Evolutionary conservation across 805 yeast species (phyloP).

Genomic region (Yamadazyma endophytica): DNA sequence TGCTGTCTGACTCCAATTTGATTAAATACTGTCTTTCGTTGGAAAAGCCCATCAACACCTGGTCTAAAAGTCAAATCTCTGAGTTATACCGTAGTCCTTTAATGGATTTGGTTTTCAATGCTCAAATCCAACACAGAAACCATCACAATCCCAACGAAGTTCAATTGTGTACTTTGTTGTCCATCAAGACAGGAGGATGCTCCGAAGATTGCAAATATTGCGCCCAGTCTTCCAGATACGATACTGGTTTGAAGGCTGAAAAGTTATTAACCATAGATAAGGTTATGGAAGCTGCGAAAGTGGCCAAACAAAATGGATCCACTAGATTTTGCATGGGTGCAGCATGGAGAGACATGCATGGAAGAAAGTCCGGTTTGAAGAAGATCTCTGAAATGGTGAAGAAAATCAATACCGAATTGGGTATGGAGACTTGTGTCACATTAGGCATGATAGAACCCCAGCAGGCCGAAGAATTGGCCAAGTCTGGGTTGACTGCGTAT

Average conservation of each 20-base stretch:
- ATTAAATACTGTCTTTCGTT: constrained; percentile 3
- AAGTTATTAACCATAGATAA: constrained; percentile 56
- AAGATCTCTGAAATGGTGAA: constrained; percentile 63
- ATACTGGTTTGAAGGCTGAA: constrained; percentile 70
- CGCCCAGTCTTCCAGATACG: constrained; percentile 66
- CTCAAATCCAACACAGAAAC: constrained; percentile 63
- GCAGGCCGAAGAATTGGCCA: constrained; percentile 57
- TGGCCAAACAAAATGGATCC: constrained; percentile 66
- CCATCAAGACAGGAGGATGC: constrained; percentile 78
- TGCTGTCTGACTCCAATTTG: neutral
- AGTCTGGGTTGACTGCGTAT: constrained; percentile 77
- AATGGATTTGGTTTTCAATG: constrained; percentile 52
- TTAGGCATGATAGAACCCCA: constrained; percentile 69
- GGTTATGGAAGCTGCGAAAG: constrained; percentile 60
- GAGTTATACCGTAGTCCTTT: constrained; percentile 65
- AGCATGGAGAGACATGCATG: constrained; percentile 84
- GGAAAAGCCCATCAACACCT: constrained; percentile 25
- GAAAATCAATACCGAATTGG: constrained; percentile 53
- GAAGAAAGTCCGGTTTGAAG: constrained; percentile 64
- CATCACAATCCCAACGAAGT: constrained; percentile 67
- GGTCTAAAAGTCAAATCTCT: constrained; percentile 60
- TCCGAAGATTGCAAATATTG: constrained; percentile 80
- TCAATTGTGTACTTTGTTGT: constrained; percentile 71
- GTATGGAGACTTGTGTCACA: constrained; percentile 77
- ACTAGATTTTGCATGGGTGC: constrained; percentile 85